Evolutionary conservation across 176 grass and related monocot species (phyloP).

Genomic region (Bonia amplexicaulis): DNA sequence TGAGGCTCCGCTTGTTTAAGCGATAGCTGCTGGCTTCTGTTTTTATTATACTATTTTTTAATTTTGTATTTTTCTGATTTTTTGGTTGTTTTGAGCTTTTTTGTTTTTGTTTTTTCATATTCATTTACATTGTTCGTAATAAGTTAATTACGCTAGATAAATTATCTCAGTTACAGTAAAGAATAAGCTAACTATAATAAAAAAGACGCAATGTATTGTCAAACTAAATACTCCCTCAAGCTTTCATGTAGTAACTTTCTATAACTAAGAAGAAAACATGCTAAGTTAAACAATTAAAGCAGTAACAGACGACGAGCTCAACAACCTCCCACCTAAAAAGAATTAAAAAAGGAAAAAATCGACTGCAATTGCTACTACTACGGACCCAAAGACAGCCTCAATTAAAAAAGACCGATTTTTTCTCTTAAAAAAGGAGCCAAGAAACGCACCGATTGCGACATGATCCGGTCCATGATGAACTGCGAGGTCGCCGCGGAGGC

Average conservation of each 20-base stretch:
- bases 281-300: neutral
- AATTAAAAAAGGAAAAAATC: neutral
- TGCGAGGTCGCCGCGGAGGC: slow-evolving; percentile 84
- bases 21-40: no score
- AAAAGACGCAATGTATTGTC: no score
- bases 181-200: no score
- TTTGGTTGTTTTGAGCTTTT: no score
- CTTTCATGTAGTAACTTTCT: neutral
- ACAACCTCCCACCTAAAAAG: neutral
- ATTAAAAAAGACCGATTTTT: slow-evolving; percentile 18
- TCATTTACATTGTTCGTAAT: no score
- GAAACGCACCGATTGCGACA: slow-evolving; percentile 73
- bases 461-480: slow-evolving; percentile 86
- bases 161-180: no score
- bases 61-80: no score
- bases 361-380: neutral
- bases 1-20: no score
- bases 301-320: neutral
- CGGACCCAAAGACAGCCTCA: neutral
- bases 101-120: no score
- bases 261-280: neutral
- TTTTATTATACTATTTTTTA: no score
- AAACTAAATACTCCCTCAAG: neutral
- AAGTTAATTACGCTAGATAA: no score
- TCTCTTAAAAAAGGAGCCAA: neutral